Evolutionary conservation across 345 rosid species (phyloP), one percentile per base, ranked within the genome.

Genomic region (Hevea brasiliensis): DNA sequence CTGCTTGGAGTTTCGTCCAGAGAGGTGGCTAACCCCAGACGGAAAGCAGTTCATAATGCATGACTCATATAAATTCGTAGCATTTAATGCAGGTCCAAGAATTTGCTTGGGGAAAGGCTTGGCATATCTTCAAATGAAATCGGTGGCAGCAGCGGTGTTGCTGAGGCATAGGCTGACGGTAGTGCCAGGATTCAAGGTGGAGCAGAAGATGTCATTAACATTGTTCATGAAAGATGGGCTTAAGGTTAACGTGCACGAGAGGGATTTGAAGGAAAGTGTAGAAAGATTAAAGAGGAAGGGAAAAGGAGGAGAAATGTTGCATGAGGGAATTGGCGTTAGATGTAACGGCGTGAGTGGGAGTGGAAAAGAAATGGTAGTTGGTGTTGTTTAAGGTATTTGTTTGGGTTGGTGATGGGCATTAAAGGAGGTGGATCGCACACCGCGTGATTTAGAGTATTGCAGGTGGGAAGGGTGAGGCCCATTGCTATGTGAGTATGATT

Each of bases 181-280:
- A 66, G 92, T 79, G 29, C 44, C 84, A 5, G 98, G 98, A 24
- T 94, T 89, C 68, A 87, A 81, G 74, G 94, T 95, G 68, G 96
- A 91, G 89, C 99, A 94, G 88, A 94, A 94, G 83, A 94, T 94
- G 98, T 94, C 98, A 54, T 68, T 94, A 65, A 94, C 98, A 10
- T 69, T 95, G 73, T 93, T 92, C 80, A 95, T 95, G 99, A 89
- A 89, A 74, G 74, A 89, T 44, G 98, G 99, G 71, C 89, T 95
- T 7, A 75, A 79, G 66, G 98, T 95, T 4, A 84, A 83, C 50
- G 93, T 92, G 61, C 84, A 77, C 12, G n/a, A 61, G 72, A 88
- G 98, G 70, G 94, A 92, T 54, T 23, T 94, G 59, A 78, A 67
- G 70, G 83, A 71, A 14, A 73, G 82, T 7, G 70, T 81, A 65